Evolutionary conservation across 2,329 filamentous ascomycete genomes (phyloP).

Genomic region (Phialophora expanda): DNA sequence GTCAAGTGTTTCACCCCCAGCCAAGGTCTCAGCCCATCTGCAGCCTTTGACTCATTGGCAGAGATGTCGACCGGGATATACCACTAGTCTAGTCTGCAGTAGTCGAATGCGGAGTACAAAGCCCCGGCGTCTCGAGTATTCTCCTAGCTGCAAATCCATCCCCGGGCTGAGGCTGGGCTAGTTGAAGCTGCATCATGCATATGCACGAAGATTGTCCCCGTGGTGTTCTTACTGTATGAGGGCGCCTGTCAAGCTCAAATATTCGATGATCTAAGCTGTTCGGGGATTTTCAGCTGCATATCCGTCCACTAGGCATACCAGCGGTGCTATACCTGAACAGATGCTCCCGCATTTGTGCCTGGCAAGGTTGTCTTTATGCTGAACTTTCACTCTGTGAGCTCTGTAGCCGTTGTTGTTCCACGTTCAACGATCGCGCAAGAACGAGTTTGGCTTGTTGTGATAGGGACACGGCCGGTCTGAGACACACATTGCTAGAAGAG

Average conservation of each 20-base stretch:
- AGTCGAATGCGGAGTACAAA: conserved; percentile 11
- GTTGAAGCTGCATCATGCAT: background rate
- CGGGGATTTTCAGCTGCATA: background rate
- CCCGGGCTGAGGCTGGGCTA: conserved; percentile 1
- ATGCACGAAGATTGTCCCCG: background rate
- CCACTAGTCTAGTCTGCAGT: conserved; percentile 21
- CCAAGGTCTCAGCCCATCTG: conserved; percentile 11
- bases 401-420: background rate
- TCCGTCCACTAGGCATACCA: background rate
- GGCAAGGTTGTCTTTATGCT: background rate
- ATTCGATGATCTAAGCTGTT: background rate
- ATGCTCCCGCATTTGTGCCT: background rate
- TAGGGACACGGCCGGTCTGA: background rate
- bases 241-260: background rate
- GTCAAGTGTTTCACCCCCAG: conserved; percentile 15
- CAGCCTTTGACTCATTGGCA: conserved; percentile 1
- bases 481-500: background rate
- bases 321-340: background rate
- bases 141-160: conserved; percentile 13
- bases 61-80: conserved; percentile 7
- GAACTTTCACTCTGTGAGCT: background rate
- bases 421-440: background rate
- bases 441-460: background rate
- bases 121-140: conserved; percentile 1
- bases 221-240: conserved; percentile 3